Conservation (phyloP, 441 rosid species). For the Erodium moschatum region DNA sequence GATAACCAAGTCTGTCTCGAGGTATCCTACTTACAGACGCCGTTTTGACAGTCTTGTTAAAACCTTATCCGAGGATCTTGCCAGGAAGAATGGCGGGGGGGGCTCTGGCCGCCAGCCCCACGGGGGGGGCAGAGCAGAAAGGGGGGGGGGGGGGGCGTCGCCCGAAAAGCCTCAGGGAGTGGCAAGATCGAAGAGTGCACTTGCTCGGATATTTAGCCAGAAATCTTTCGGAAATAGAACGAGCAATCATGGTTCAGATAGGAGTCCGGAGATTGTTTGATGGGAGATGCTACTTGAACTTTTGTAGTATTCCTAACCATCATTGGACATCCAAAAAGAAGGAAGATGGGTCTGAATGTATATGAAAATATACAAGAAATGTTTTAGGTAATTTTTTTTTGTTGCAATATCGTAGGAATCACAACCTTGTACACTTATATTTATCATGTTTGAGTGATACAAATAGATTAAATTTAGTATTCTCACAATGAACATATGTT, state of each 20-base stretch:
- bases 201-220: conserved; percentile 45
- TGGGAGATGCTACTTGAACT: neutral
- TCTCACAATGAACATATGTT: no score
- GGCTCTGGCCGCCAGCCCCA: conserved; percentile 18
- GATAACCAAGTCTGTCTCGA: conserved; percentile 66
- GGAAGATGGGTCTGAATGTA: neutral
- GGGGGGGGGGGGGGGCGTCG: no score
- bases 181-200: conserved; percentile 42
- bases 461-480: no score
- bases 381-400: neutral
- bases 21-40: conserved; percentile 78
- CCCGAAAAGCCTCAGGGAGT: conserved; percentile 25
- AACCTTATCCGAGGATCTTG: conserved; percentile 49
- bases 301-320: neutral
- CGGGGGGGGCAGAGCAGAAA: no score
- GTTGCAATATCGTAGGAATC: neutral
- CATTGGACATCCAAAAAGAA: neutral
- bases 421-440: neutral
- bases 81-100: conserved; percentile 34
- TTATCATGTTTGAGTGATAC: neutral
- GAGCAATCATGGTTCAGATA: conserved; percentile 40
- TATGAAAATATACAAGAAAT: neutral
- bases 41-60: conserved; percentile 50
- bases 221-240: conserved; percentile 46
- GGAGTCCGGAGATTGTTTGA: conserved; percentile 43